Evolutionary conservation across 1,284 basidiomycete genomes (phyloP), one percentile per base, ranked within the genome.

Genomic region (Pseudozyma flocculosa): DNA sequence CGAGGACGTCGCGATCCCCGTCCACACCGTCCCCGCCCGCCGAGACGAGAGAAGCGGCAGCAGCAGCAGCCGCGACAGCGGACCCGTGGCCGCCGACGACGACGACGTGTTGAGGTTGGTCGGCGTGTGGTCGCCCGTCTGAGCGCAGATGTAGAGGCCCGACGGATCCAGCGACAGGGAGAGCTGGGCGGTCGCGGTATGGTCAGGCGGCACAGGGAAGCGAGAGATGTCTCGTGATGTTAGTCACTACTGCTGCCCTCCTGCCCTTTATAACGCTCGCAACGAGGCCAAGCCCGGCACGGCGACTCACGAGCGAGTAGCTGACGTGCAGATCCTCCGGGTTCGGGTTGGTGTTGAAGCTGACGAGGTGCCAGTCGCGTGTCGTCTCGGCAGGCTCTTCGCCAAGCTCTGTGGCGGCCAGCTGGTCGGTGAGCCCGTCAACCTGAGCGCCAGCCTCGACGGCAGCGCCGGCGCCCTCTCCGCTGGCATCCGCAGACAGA

Each of bases 301-400:
- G n/a, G n/a, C n/a, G n/a, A n/a, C 26, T 14, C 21, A 44, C 26
- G 19, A 76, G 54, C 7, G 66, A 70, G 51, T 75, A 76, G 40
- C 62, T 64, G 1, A 71, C 70, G 37, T 76, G 71, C 18, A 46
- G 21, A 34, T 76, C 75, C 17, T 51, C 40, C 0, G 55, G 45
- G 23, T 66, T 58, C 2, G 64, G 54, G 32, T 76, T 76, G 18
- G 73, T 75, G 56, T 73, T 73, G 62, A 63, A 74, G 37, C 45
- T 53, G 22, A 68, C 38, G 8, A 65, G 24, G 3, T 32, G 43
- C 62, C 65, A 75, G 40, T 59, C 62, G 7, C 43, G 42, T 11
- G 51, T 44, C 9, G 19, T 39, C 19, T 38, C 37, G 7, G 5
- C 5, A 17, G 5, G 5, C 37, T 38, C 37, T 29, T 9, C 15